Conservation (phyloP, 1,284 basidiomycete species). For the Cutaneotrichosporon dermatis region DNA sequence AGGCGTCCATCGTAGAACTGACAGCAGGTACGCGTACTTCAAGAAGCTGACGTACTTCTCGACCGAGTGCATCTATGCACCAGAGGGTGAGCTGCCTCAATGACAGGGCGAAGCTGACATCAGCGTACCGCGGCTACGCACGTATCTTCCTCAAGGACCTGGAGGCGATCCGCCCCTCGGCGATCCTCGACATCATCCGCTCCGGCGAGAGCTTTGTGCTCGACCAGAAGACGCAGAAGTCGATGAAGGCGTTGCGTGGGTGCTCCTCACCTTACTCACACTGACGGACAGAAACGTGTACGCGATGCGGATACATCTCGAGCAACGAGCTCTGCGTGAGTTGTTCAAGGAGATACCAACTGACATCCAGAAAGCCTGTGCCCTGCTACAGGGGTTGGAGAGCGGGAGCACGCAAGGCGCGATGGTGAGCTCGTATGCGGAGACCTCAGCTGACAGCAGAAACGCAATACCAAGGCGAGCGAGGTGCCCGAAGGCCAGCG, state of each 20-base stretch:
- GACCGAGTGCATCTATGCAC: conserved; percentile 98
- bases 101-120: conserved; percentile 11
- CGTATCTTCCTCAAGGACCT: conserved; percentile 91
- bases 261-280: conserved; percentile 2
- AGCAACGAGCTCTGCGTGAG: conserved; percentile 72
- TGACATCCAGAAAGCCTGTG: conserved; percentile 66
- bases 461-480: conserved; percentile 1
- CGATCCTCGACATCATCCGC: conserved; percentile 96
- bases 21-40: conserved; percentile 90
- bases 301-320: conserved; percentile 86
- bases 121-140: conserved; percentile 92
- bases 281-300: conserved; percentile 69
- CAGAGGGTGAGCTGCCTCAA: conserved; percentile 56
- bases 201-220: conserved; percentile 86
- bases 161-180: conserved; percentile 85
- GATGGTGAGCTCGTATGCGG: conserved; percentile 53
- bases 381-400: conserved; percentile 83
- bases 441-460: not conserved
- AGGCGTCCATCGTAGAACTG: not conserved
- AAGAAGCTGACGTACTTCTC: conserved; percentile 98
- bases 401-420: conserved; percentile 60
- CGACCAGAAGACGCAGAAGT: conserved; percentile 68
- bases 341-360: too few species aligned
- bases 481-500: conserved; percentile 41
- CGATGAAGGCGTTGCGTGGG: conserved; percentile 73